phyloP scores from a whole-genome alignment of 768 basidiomycete species.

The Crassisporium funariophilum region DNA sequence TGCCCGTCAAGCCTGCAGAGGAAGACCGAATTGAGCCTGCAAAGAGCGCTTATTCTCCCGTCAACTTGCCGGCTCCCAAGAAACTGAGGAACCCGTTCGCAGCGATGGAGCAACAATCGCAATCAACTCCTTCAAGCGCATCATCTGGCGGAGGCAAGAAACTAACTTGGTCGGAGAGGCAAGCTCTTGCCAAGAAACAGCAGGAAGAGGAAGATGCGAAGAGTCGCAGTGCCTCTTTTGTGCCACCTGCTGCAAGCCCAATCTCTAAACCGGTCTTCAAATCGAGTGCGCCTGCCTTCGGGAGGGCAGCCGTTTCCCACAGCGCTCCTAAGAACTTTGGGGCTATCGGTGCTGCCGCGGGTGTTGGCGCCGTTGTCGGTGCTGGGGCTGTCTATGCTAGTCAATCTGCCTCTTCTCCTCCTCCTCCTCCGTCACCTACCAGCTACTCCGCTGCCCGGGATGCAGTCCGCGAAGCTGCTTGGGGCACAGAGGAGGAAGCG shows the following conservation, averaged over 20 bases:
- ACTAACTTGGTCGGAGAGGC: constrained; percentile 92
- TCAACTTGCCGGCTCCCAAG: constrained; percentile 81
- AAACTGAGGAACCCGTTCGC: constrained; percentile 87
- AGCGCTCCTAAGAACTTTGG: constrained; percentile 47
- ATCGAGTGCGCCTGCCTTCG: constrained; percentile 50
- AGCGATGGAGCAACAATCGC: constrained; percentile 52
- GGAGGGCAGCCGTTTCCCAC: constrained; percentile 40
- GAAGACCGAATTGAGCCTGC: constrained; percentile 87
- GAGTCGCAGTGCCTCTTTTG: constrained; percentile 59
- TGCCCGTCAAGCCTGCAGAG: constrained; percentile 67
- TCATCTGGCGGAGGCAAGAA: constrained; percentile 59
- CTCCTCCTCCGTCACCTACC: constrained; percentile 20
- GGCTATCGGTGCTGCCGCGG: constrained; percentile 31
- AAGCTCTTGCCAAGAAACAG: constrained; percentile 88
- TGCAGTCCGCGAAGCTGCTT: constrained; percentile 33
- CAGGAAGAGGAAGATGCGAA: constrained; percentile 73
- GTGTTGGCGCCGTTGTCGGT: constrained; percentile 38
- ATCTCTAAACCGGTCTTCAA: constrained; percentile 39
- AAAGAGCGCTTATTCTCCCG: constrained; percentile 88
- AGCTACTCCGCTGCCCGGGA: constrained; percentile 26
- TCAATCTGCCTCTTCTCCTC: constrained; percentile 18
- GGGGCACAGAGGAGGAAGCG: constrained; percentile 29
- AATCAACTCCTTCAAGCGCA: constrained; percentile 29
- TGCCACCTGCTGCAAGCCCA: constrained; percentile 38
- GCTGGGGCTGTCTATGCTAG: constrained; percentile 34